Percentiles rank a stretch among this genome's conserved stretches.
Evolutionary conservation across 257 asterid genomes (phyloP).

Genomic region (Petunia secreta): DNA sequence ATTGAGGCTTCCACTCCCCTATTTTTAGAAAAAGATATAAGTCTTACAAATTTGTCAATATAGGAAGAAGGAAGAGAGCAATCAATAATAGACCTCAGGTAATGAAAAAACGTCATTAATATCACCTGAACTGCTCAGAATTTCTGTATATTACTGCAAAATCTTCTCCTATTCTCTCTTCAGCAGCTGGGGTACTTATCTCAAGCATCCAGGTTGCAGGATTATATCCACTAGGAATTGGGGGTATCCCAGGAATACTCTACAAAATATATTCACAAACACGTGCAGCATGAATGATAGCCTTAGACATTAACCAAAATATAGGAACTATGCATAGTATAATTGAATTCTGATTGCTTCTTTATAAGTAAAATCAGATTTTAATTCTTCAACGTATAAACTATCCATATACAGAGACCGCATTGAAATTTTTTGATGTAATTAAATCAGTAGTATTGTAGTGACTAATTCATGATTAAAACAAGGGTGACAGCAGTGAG

Average conservation of each 20-base stretch:
- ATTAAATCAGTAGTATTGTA: not conserved
- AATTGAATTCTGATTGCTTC: constrained; percentile 2
- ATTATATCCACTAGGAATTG: constrained; percentile 69
- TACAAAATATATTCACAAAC: constrained; percentile 28
- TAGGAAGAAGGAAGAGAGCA: constrained; percentile 21
- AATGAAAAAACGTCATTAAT: constrained; percentile 16
- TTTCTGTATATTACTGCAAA: constrained; percentile 61
- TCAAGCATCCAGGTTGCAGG: constrained; percentile 99
- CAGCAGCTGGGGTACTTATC: constrained; percentile 72
- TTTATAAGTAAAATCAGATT: not conserved
- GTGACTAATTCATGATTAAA: not conserved
- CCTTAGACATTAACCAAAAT: constrained; percentile 14
- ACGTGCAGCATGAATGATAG: constrained; percentile 22
- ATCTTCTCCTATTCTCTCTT: constrained; percentile 62
- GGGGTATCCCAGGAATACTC: constrained; percentile 64
- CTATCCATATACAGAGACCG: constrained; percentile 13
- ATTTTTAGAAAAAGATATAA: constrained; percentile 22
- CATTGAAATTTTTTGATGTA: not conserved
- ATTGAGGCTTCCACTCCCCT: constrained; percentile 82
- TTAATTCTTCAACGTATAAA: not conserved
- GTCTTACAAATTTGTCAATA: not conserved
- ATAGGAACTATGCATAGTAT: not conserved
- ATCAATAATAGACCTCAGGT: constrained; percentile 1
- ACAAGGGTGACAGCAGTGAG: not conserved
- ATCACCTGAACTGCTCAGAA: constrained; percentile 67